These are phyloP conservation scores for Mrakia frigida DNA, from an alignment of 768 basidiomycete genomes.

Conservation along the genomic window DNA sequence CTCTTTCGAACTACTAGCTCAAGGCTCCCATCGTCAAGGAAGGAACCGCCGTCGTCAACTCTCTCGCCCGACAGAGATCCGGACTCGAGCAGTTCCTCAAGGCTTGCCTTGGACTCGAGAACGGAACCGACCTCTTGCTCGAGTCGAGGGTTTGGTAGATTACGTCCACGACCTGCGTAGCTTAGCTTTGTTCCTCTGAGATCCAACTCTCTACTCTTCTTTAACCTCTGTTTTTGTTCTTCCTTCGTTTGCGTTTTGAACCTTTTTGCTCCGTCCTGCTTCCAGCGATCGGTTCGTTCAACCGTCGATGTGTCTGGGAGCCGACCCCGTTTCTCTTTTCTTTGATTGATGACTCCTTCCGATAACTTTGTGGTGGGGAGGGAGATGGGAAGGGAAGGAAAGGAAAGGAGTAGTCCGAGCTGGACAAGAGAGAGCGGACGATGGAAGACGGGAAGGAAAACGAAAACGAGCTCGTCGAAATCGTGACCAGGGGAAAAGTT, in stretches of 20 bases:
- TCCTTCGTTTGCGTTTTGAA: background rate
- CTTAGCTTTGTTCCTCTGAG: background rate
- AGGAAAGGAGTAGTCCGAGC: no score
- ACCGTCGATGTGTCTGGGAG: conserved; percentile 10
- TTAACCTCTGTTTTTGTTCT: background rate
- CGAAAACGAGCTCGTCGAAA: no score
- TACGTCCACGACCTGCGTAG: no score
- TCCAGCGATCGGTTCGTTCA: conserved; percentile 13
- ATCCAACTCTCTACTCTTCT: conserved; percentile 9
- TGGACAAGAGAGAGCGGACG: no score
- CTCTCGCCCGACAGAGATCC: conserved; percentile 86
- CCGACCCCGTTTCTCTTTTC: background rate
- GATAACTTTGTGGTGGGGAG: background rate
- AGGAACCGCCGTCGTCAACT: conserved; percentile 91
- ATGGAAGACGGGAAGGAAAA: no score
- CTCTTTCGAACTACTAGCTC: background rate
- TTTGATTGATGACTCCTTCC: background rate
- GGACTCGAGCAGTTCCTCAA: conserved; percentile 90
- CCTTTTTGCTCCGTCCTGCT: background rate
- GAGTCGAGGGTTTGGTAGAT: conserved; percentile 64
- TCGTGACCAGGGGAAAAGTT: no score
- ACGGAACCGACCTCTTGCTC: conserved; percentile 69
- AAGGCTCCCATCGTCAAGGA: conserved; percentile 43
- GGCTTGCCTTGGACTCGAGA: conserved; percentile 46
- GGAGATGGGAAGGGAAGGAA: background rate